Base-by-base conservation (phyloP, 345 rosid genomes). In the Pistacia atlantica region DNA sequence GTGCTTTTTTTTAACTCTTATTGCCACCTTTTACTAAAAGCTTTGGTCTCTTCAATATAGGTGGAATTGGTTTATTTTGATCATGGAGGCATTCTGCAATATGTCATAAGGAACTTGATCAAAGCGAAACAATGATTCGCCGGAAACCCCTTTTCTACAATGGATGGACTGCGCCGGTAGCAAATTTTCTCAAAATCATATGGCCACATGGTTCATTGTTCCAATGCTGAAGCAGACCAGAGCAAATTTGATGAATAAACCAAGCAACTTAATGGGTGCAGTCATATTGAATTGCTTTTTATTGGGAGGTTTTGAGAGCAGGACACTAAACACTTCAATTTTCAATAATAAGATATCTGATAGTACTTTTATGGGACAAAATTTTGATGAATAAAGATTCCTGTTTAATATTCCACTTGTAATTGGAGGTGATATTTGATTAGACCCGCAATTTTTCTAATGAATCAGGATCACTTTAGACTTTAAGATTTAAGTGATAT, bases 1-100 rank as follows among this genome's bases (percentile, higher is more conserved):
- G 5, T 42, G 9, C 46, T 6, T 25, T 25, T 25, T 42, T 22
- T 0, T 10, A 48, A 37, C 18, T 61, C 48, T 52, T 48, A 38
- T 33, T 48, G 38, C 58, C 55, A 14, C 12, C 28, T 37, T 12
- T 25, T 10, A 46, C 28, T 60, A 52, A 7, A 5, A 65, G 70
- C 66, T 57, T 77, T 25, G 2, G 7, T 65, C 51, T 11, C 48
- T 54, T 16, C 55, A 46, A 57, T 74, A 77, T 62, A 85, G 88
- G 90, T 81, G 84, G 90, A 88, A 58, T 66, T 89, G 83, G 94
- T 89, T 22, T 88, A 87, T 70, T 90, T 90, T 37, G 77, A 87
- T 69, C 92, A 86, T 11, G 92, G 91, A 67, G 90, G 91, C 75
- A 89, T 89, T 77, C 80, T 89, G 79, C 92, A 82, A 25, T 89